Evolutionary conservation across 306 rosid species (phyloP).

Genomic region (Hippophae tibetana): DNA sequence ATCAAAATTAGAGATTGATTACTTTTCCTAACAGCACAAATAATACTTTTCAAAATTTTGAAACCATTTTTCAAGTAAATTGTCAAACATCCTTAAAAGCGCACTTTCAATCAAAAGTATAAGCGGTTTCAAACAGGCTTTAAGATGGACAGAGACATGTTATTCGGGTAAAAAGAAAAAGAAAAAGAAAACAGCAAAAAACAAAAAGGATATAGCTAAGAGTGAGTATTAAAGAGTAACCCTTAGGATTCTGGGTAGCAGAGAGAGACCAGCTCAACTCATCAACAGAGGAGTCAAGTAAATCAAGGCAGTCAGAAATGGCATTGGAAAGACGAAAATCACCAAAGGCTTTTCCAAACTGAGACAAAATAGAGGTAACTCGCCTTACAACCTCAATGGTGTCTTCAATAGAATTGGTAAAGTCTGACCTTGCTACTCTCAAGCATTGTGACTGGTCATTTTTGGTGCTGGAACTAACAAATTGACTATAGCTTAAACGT

Average conservation of each 20-base stretch:
- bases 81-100: too few relatives aligned
- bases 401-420: slow-evolving; percentile 25
- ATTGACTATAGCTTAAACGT: slow-evolving; percentile 1
- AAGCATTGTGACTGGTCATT: slow-evolving; percentile 23
- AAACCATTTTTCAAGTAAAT: too few relatives aligned
- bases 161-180: not conserved
- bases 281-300: slow-evolving; percentile 52
- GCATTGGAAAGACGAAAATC: slow-evolving; percentile 50
- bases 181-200: not conserved
- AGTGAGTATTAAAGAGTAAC: slow-evolving; percentile 19
- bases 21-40: too few relatives aligned
- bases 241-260: slow-evolving; percentile 44
- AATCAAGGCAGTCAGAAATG: slow-evolving; percentile 58
- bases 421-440: slow-evolving; percentile 35
- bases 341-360: slow-evolving; percentile 23
- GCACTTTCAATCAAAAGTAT: too few relatives aligned
- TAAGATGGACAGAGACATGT: too few relatives aligned
- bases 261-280: slow-evolving; percentile 44
- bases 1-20: too few relatives aligned
- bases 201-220: not conserved
- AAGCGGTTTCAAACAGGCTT: too few relatives aligned
- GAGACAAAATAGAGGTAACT: slow-evolving; percentile 43
- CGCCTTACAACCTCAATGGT: slow-evolving; percentile 20
- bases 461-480: not conserved
- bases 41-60: too few relatives aligned